A percentile compares a stretch with the other conserved stretches of the same genome.
Conservation (phyloP, 75 land plant genomes). For the Ceratopteris richardii region DNA sequence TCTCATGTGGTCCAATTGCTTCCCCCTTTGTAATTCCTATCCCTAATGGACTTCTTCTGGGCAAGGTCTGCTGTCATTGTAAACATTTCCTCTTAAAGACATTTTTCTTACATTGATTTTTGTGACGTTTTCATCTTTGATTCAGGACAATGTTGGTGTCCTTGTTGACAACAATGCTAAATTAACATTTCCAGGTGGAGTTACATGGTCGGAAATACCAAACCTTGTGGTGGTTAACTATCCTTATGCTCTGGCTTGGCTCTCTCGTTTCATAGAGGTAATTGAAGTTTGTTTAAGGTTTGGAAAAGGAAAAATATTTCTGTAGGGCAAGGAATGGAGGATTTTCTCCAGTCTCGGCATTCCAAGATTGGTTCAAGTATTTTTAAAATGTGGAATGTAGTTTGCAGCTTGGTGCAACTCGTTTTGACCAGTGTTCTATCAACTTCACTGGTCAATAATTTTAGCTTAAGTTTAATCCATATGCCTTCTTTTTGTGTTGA, state of each 20-base stretch:
- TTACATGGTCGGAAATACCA: slow-evolving; percentile 94
- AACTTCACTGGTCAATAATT: too few relatives aligned
- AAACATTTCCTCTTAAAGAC: not conserved
- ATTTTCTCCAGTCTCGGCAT: too few relatives aligned
- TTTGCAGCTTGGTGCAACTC: too few relatives aligned
- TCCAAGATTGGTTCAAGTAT: too few relatives aligned
- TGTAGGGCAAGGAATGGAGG: too few relatives aligned
- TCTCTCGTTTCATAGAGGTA: slow-evolving; percentile 91
- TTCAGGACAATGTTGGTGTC: slow-evolving; percentile 95
- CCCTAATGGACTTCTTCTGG: slow-evolving; percentile 78
- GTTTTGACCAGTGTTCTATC: too few relatives aligned
- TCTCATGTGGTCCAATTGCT: slow-evolving; percentile 82
- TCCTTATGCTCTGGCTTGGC: slow-evolving; percentile 78
- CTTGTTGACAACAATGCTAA: slow-evolving; percentile 94
- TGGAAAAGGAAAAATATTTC: not conserved
- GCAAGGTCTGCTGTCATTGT: slow-evolving; percentile 53
- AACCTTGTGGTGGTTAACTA: slow-evolving; percentile 46
- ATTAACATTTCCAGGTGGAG: slow-evolving; percentile 61
- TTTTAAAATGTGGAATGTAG: too few relatives aligned
- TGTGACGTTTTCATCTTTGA: not conserved
- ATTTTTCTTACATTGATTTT: not conserved
- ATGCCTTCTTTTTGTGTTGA: too few relatives aligned
- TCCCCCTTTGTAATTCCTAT: slow-evolving; percentile 74
- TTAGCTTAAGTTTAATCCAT: too few relatives aligned
- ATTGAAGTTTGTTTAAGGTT: not conserved